A percentile compares a stretch with the other conserved stretches of the same genome.
These are phyloP conservation scores for Allomyces arbusculus DNA, from an alignment of 192 early-diverging fungal species.

Conservation along the genomic window DNA sequence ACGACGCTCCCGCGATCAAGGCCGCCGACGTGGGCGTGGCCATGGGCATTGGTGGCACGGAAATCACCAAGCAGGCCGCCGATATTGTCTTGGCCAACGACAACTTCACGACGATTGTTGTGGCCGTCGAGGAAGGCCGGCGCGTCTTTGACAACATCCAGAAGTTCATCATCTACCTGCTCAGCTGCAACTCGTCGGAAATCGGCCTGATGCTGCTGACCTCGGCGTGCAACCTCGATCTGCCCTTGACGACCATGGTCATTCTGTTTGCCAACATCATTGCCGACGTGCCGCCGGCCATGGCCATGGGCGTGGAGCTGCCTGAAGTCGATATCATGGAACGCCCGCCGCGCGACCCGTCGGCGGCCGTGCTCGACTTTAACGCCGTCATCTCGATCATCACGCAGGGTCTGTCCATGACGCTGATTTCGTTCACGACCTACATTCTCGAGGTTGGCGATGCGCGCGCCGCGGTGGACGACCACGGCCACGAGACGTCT, in stretches of 20 bases:
- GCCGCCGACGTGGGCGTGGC: constrained; percentile 88
- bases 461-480: not conserved
- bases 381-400: constrained; percentile 41
- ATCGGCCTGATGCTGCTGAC: constrained; percentile 73
- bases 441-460: constrained; percentile 28
- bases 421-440: constrained; percentile 33
- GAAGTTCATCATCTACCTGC: constrained; percentile 88
- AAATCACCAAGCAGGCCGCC: constrained; percentile 95
- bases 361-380: constrained; percentile 47
- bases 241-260: constrained; percentile 81
- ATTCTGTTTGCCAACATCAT: constrained; percentile 96
- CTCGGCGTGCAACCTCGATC: constrained; percentile 46
- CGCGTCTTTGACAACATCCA: constrained; percentile 94
- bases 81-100: constrained; percentile 90
- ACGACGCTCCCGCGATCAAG: constrained; percentile 90
- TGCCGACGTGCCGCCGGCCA: constrained; percentile 87
- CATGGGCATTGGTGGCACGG: constrained; percentile 89
- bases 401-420: constrained; percentile 52
- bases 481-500: not conserved
- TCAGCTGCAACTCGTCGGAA: constrained; percentile 87
- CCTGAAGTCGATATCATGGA: constrained; percentile 68
- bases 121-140: constrained; percentile 81
- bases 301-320: constrained; percentile 81
- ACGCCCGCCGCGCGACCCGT: constrained; percentile 56
- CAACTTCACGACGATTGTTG: constrained; percentile 88